Base-by-base conservation (phyloP, 2,329 filamentous ascomycete species). In the Stenocarpella maydis region DNA sequence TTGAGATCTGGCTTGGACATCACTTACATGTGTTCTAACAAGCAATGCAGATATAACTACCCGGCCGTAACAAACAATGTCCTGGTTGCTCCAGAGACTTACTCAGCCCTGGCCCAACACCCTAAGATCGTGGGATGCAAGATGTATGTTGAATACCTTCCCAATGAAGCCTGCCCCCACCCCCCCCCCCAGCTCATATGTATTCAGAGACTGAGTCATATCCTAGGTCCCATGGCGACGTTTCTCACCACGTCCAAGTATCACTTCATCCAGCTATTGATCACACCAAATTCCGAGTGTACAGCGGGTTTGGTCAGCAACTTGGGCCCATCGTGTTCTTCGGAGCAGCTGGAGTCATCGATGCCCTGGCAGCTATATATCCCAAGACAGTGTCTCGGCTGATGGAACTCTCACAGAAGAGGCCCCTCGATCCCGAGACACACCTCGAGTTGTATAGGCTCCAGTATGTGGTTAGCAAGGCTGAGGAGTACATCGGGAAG, bases 61-160 rank as follows among this genome's bases (percentile, higher is more conserved):
- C 90, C 90, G 0, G 89, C 87, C 39, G 89, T 92, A 15, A 89
- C 88, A 2, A 92, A 92, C 78, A 85, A 86, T 72, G 81, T 91
- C 68, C 80, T 84, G 71, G 83, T 92, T 54, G 80, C 84, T 5
- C 87, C 88, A 3, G 82, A 86, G 55, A 89, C 87, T 2, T 90
- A 90, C 76, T 85, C 80, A 28, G 77, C 72, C 7, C 83, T 92
- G 53, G 87, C 90, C 3, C 79, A 82, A 61, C 88, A 91, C 76
- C 84, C 85, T 39, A 91, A 90, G 72, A 91, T 92, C 69, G 89
- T 91, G 0, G 90, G 90, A 67, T 89, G 87, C 79, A 92, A 92
- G 79, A 86, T 92, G 77, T 77, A 69, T 69, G 74, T 65, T 2
- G 7, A n/a, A 17, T 26, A 17, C 14, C 24, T 39, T 47, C 0